Conservation (phyloP, 495 filamentous ascomycete species). For the Annulohypoxylon moriforme region DNA sequence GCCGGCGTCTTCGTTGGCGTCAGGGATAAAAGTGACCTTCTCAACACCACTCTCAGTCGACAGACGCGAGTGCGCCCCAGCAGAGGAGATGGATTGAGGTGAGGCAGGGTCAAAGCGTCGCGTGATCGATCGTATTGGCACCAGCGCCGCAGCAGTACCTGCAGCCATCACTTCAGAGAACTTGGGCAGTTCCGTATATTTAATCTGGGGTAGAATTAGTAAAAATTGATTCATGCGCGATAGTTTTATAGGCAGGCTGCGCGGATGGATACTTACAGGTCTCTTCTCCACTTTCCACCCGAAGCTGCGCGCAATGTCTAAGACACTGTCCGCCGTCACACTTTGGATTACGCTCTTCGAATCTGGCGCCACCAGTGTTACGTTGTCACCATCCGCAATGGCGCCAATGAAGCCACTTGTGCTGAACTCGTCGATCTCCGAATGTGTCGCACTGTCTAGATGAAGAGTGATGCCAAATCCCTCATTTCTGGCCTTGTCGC, state of each 20-base stretch:
- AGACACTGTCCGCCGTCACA: constrained; percentile 78
- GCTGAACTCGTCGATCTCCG: constrained; percentile 89
- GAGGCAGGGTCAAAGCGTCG: constrained; percentile 63
- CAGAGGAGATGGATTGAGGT: constrained; percentile 48
- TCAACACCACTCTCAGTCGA: constrained; percentile 59
- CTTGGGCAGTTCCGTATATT: constrained; percentile 77
- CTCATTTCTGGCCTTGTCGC: constrained; percentile 74
- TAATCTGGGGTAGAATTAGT: constrained; percentile 63
- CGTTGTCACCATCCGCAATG: constrained; percentile 64
- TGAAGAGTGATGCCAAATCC: constrained; percentile 91
- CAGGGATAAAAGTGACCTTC: constrained; percentile 72
- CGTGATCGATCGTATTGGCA: constrained; percentile 90
- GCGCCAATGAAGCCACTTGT: constrained; percentile 88
- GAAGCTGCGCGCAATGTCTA: constrained; percentile 72
- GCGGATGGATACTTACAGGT: constrained; percentile 57
- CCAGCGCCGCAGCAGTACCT: constrained; percentile 90
- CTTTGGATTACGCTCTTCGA: constrained; percentile 84
- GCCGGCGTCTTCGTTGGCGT: constrained; percentile 73
- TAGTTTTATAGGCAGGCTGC: constrained; percentile 1
- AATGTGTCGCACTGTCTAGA: constrained; percentile 80
- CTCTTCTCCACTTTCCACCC: constrained; percentile 76
- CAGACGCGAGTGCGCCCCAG: constrained; percentile 50
- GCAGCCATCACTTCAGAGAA: constrained; percentile 92
- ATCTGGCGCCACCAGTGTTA: constrained; percentile 82
- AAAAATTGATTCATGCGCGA: not conserved